Evolutionary conservation across 768 basidiomycete species (phyloP).

Genomic region (Agaricus sinodeliciosus): DNA sequence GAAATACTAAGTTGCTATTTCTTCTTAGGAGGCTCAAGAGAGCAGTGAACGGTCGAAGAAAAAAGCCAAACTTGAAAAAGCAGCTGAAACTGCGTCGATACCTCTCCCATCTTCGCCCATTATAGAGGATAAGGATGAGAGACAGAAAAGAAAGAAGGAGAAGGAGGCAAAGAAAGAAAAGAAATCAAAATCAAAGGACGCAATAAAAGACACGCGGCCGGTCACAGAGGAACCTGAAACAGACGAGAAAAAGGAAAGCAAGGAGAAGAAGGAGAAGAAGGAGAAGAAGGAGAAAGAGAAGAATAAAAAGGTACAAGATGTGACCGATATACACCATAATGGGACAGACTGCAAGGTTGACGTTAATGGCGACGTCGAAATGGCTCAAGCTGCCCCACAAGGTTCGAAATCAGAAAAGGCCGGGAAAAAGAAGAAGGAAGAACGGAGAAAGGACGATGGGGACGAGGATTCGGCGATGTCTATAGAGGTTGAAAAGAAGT

Average conservation of each 20-base stretch:
- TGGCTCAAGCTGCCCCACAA: not conserved
- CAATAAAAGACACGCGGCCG: slow-evolving; percentile 11
- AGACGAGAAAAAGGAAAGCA: slow-evolving; percentile 14
- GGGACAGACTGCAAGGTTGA: not conserved
- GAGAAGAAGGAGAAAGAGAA: slow-evolving; percentile 23
- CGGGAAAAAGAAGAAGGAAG: slow-evolving; percentile 15
- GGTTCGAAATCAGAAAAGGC: slow-evolving; percentile 10
- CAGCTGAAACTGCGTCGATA: slow-evolving; percentile 10
- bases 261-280: slow-evolving; percentile 28
- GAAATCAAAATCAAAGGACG: not conserved
- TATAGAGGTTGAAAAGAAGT: slow-evolving; percentile 1
- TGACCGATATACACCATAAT: slow-evolving; percentile 1
- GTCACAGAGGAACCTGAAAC: slow-evolving; percentile 12
- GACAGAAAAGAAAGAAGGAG: slow-evolving; percentile 19
- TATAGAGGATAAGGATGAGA: slow-evolving; percentile 13
- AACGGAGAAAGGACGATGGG: slow-evolving; percentile 9
- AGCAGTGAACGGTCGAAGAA: slow-evolving; percentile 21
- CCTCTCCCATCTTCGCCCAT: slow-evolving; percentile 11
- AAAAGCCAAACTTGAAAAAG: slow-evolving; percentile 22
- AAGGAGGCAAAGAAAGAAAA: slow-evolving; percentile 15
- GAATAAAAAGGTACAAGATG: slow-evolving; percentile 15
- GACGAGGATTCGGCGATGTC: slow-evolving; percentile 9
- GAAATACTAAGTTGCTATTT: not conserved
- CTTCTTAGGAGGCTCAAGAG: not conserved
- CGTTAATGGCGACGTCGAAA: not conserved